These are phyloP conservation scores for Alopecurus myosuroides DNA, from an alignment of 176 grass and related monocot species.

Conservation along the genomic window DNA sequence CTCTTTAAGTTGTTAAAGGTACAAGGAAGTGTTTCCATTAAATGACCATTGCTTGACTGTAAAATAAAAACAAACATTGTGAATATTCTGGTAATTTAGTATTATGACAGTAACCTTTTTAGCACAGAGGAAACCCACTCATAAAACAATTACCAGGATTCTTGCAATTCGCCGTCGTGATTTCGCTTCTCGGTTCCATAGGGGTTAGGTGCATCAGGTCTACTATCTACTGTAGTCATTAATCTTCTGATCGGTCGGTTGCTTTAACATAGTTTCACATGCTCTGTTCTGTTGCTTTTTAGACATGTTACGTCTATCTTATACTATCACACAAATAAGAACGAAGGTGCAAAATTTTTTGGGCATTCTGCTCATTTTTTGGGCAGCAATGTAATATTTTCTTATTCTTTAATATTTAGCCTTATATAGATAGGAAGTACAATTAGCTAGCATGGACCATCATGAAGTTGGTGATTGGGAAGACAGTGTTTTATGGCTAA, in stretches of 20 bases:
- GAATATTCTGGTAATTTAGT: too few relatives aligned
- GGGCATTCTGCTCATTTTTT: too few relatives aligned
- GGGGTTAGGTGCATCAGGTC: background rate
- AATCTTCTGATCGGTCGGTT: background rate
- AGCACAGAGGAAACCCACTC: background rate
- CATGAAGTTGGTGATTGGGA: background rate
- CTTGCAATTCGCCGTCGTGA: background rate
- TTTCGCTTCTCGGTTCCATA: background rate
- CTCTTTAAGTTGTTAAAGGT: background rate
- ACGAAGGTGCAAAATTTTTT: background rate
- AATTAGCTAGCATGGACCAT: background rate
- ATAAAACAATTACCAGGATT: too few relatives aligned
- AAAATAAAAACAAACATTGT: background rate
- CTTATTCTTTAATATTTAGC: too few relatives aligned
- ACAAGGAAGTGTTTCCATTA: background rate
- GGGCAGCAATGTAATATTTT: too few relatives aligned
- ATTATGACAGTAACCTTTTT: too few relatives aligned
- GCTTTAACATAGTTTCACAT: background rate
- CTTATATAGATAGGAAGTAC: background rate
- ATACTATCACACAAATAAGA: too few relatives aligned
- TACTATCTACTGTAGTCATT: background rate
- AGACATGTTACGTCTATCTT: background rate
- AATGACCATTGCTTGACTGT: background rate
- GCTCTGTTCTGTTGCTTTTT: background rate
- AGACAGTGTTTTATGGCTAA: background rate